These are phyloP conservation scores for Citrullus mucosospermus DNA, from an alignment of 306 rosid genomes.

Conservation along the genomic window DNA sequence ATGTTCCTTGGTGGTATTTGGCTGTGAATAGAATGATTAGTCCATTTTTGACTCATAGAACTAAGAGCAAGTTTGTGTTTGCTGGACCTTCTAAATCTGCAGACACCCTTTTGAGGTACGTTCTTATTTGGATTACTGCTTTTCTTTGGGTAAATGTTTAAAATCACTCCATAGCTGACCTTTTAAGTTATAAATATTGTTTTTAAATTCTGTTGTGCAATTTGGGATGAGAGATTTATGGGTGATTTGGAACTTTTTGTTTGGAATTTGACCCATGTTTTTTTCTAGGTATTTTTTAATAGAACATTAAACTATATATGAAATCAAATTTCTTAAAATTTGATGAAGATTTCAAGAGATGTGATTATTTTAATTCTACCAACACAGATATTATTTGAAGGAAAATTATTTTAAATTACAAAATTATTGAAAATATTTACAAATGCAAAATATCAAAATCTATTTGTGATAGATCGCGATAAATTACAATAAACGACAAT, in stretches of 20 bases:
- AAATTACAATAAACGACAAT: no score
- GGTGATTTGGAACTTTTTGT: neutral
- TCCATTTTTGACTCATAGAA: constrained; percentile 54
- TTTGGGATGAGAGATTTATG: neutral
- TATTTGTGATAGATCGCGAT: no score
- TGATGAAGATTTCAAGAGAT: no score
- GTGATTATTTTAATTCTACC: no score
- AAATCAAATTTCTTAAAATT: no score
- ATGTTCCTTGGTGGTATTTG: constrained; percentile 79
- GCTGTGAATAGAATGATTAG: constrained; percentile 63
- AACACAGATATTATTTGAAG: no score
- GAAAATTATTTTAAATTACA: no score
- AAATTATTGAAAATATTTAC: no score
- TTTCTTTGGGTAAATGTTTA: neutral
- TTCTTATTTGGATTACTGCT: neutral
- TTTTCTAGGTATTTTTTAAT: no score
- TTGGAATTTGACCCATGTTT: no score
- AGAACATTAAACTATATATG: no score
- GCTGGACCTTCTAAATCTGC: constrained; percentile 64
- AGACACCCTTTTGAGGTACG: constrained; percentile 41
- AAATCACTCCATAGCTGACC: neutral
- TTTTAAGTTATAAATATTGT: neutral
- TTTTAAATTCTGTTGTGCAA: neutral
- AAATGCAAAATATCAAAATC: no score
- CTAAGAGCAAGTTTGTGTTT: constrained; percentile 62